Percentiles rank a stretch among this genome's conserved stretches.
Conservation (phyloP, 352 stramenopile genomes). For the Pythium grandisporangium region DNA sequence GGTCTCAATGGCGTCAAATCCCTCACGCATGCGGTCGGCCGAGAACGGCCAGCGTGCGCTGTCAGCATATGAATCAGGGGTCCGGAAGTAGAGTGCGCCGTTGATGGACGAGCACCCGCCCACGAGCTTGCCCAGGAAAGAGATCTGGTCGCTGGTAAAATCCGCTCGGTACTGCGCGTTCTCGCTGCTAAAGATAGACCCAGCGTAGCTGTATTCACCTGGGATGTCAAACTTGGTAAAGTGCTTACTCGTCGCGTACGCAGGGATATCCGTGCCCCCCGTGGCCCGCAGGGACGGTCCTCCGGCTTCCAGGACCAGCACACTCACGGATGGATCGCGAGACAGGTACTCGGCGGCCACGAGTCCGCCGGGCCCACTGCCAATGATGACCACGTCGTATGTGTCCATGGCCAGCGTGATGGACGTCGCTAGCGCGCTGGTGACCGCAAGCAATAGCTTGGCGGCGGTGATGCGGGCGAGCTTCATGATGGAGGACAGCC, state of each 20-base stretch:
- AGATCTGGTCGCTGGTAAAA: slow-evolving; percentile 30
- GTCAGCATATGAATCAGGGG: slow-evolving; percentile 33
- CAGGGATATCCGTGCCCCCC: slow-evolving; percentile 28
- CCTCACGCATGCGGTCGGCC: slow-evolving; percentile 43
- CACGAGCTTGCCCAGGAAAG: slow-evolving; percentile 67
- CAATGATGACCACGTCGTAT: slow-evolving; percentile 54
- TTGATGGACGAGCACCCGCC: slow-evolving; percentile 82
- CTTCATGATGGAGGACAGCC: too few species aligned
- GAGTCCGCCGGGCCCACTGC: slow-evolving; percentile 43
- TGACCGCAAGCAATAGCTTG: too few species aligned
- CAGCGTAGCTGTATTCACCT: slow-evolving; percentile 46
- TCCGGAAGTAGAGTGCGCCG: slow-evolving; percentile 73
- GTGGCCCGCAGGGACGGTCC: slow-evolving; percentile 27
- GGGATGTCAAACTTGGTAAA: slow-evolving; percentile 68
- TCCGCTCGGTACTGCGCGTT: slow-evolving; percentile 44
- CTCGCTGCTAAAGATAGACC: slow-evolving; percentile 23
- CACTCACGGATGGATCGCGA: slow-evolving; percentile 29
- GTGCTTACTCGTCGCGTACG: slow-evolving; percentile 26
- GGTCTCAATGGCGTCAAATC: slow-evolving; percentile 44
- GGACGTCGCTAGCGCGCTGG: too few species aligned
- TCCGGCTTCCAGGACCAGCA: slow-evolving; percentile 55
- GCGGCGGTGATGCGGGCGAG: too few species aligned
- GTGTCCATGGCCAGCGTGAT: too few species aligned
- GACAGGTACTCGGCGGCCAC: slow-evolving; percentile 50
- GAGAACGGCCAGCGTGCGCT: slow-evolving; percentile 40